Conservation (phyloP, 1,284 basidiomycete species). For the Schizopora paradoxa region DNA sequence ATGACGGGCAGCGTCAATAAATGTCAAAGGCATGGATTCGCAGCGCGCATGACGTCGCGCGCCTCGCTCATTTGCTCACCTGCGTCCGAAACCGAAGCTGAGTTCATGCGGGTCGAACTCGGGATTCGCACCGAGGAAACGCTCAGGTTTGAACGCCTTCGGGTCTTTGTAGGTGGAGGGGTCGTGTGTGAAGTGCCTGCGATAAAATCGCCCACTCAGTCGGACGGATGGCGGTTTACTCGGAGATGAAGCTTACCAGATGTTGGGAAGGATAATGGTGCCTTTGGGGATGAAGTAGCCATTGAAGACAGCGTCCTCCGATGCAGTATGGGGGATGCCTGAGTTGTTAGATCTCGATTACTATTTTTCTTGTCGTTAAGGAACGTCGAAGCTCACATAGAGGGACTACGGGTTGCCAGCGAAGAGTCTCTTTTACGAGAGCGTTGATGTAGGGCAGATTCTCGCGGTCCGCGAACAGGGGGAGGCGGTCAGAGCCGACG, state of each 20-base stretch:
- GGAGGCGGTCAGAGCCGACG: constrained; percentile 24
- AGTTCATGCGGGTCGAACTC: constrained; percentile 11
- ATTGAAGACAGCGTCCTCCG: constrained; percentile 16
- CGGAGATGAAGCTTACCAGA: constrained; percentile 17
- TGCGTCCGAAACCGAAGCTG: constrained; percentile 15
- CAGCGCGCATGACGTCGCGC: neutral
- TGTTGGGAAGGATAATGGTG: constrained; percentile 18
- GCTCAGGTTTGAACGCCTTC: constrained; percentile 18
- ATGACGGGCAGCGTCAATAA: too few species aligned
- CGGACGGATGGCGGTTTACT: neutral
- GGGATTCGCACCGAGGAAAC: constrained; percentile 17
- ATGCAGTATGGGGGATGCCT: constrained; percentile 17
- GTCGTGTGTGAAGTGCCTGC: constrained; percentile 17
- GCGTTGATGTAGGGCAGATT: constrained; percentile 27
- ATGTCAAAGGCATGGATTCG: neutral
- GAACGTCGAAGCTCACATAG: constrained; percentile 12
- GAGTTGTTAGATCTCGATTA: too few species aligned
- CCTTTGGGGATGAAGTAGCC: constrained; percentile 22
- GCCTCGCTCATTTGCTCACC: neutral
- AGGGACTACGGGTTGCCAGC: constrained; percentile 27
- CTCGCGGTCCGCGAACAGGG: constrained; percentile 25
- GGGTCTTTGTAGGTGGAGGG: constrained; percentile 14
- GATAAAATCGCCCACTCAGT: neutral
- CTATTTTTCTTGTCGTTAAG: neutral
- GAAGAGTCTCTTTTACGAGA: constrained; percentile 26